phyloP scores from a whole-genome alignment of 2,329 filamentous ascomycete species.

The Penicillium sp. region DNA sequence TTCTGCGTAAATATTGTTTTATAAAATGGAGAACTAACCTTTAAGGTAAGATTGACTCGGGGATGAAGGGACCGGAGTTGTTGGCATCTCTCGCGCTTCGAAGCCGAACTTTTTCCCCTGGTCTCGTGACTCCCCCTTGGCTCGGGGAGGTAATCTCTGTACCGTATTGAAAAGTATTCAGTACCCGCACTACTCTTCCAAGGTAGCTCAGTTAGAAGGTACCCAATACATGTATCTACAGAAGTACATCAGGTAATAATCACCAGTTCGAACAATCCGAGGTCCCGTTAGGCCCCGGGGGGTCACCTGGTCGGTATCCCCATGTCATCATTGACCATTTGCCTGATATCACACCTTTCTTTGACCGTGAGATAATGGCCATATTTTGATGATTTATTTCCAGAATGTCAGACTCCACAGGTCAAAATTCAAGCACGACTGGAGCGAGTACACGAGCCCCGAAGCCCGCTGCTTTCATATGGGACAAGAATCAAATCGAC shows the following conservation, averaged over 20 bases:
- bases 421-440: conserved; percentile 7
- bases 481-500: conserved; percentile 10
- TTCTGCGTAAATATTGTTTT: neutral
- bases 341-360: neutral
- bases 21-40: neutral
- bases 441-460: conserved; percentile 15
- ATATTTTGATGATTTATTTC: conserved; percentile 7
- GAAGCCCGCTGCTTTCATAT: conserved; percentile 17
- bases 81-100: conserved; percentile 8
- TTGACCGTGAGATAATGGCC: conserved; percentile 17
- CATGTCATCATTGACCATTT: conserved; percentile 18
- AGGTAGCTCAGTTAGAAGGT: neutral
- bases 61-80: conserved; percentile 1
- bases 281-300: neutral
- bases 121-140: conserved; percentile 22
- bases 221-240: neutral
- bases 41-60: neutral
- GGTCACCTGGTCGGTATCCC: conserved; percentile 24
- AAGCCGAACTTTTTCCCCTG: conserved; percentile 23
- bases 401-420: conserved; percentile 9
- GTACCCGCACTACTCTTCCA: neutral
- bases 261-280: neutral
- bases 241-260: neutral
- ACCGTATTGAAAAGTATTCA: neutral
- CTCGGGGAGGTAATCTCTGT: conserved; percentile 4